phyloP scores from a whole-genome alignment of 768 basidiomycete genomes.

The Pleurotus citrinopileatus region DNA sequence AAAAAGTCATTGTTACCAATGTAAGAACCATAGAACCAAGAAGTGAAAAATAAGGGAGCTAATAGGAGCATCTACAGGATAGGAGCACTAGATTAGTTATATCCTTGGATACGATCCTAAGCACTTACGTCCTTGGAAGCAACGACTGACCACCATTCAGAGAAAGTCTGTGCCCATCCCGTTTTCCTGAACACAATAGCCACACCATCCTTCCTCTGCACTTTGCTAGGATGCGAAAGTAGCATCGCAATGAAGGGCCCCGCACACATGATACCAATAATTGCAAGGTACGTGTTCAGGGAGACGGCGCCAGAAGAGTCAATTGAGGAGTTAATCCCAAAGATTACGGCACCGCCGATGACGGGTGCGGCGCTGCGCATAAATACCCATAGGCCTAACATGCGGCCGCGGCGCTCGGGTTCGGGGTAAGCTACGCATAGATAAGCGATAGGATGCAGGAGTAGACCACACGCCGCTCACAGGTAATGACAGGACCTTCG shows the following conservation, averaged over 20 bases:
- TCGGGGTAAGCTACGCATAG: constrained; percentile 27
- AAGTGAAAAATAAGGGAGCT: constrained; percentile 30
- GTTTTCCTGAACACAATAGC: constrained; percentile 26
- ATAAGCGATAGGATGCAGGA: background rate
- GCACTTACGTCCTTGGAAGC: constrained; percentile 21
- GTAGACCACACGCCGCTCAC: constrained; percentile 16
- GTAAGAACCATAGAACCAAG: constrained; percentile 31
- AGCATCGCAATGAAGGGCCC: constrained; percentile 29
- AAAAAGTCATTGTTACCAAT: constrained; percentile 16
- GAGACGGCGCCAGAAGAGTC: constrained; percentile 29
- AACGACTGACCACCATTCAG: constrained; percentile 26
- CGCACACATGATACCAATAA: constrained; percentile 33
- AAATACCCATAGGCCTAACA: constrained; percentile 32
- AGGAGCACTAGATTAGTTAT: background rate
- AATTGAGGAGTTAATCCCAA: constrained; percentile 24
- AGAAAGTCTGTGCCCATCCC: constrained; percentile 23
- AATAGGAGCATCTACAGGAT: constrained; percentile 24
- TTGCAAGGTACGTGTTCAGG: constrained; percentile 28
- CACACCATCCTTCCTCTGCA: constrained; percentile 28
- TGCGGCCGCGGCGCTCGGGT: constrained; percentile 28
- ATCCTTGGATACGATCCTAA: background rate
- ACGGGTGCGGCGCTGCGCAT: constrained; percentile 30
- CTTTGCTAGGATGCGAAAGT: constrained; percentile 25
- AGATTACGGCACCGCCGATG: constrained; percentile 32
- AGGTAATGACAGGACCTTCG: constrained; percentile 30